Evolutionary conservation across 345 rosid species (phyloP), one percentile per base, ranked within the genome.

Genomic region (Mangifera indica): DNA sequence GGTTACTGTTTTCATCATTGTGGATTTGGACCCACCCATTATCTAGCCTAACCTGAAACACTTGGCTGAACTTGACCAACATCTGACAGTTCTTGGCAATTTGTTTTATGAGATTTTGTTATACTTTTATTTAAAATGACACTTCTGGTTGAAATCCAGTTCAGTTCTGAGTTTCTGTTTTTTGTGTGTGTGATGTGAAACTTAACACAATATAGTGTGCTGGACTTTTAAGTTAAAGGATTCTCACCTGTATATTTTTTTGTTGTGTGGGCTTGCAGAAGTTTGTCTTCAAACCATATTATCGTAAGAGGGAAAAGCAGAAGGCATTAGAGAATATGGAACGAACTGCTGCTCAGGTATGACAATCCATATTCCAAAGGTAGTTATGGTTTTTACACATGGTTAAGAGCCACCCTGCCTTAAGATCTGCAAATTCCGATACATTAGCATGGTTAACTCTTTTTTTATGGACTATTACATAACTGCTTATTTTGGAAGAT

Each of bases 211-310:
- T 48, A 44, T 18, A 45, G 32, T 56, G 55, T 25, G 15, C 12
- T 58, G 25, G 25, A 22, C 46, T 56, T 45, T 12, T 49, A 49
- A 40, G 51, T 46, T 46, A 29, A 40, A 46, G 48, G 49, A 55
- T 63, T 53, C 22, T 66, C 49, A 49, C 15, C 14, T 72, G 2
- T 63, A 66, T 32, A 21, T 34, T 29, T 21, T n/a, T 63, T 25
- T 64, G 13, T 34, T 68, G 29, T 60, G 20, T 64, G 17, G 45
- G 57, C 62, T 44, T 80, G 80, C 89, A 95, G 97, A 96, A 81
- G 85, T 87, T 83, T 59, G 77, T 96, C 55, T 75, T 91, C 74
- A 93, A 93, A 77, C 98, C 99, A 14, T 91, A 87, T 80, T 74
- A 68, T 74, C 89, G 69, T 57, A 83, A 72, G 77, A 89, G 96